Base-by-base conservation (phyloP, 1,284 basidiomycete species). In the Apiotrichum porosum region DNA sequence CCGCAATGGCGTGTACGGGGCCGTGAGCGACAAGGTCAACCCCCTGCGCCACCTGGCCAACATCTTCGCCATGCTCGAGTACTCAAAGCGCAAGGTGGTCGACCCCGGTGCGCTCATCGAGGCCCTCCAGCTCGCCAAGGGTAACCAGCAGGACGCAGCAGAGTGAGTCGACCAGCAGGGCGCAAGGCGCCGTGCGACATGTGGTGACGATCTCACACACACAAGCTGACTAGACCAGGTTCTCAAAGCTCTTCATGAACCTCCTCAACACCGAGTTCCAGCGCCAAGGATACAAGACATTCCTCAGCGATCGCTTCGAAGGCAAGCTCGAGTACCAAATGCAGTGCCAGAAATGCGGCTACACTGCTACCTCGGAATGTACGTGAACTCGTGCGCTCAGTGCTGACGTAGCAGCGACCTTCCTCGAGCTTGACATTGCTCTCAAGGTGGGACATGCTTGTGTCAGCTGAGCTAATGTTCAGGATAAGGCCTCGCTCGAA, bases 91-190 rank as follows among this genome's bases (percentile, higher is more conserved):
- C 57, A 79, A 72, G 36, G 81, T 84, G 0, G 90, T 85, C 64
- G 89, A 94, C 68, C 91, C 92, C 0, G 75, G 77, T 9, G 84
- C 83, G 51, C 78, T 95, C 22, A 84, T 92, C 10, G 84, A 91
- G 62, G 86, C 87, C 56, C 74, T 95, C 44, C 80, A 83, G 51
- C 75, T 95, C 33, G 80, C 84, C 32, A 83, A 83, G 10, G 79
- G 82, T 1, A 85, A 91, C 64, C 91, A 95, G 64, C 91, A 95
- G 73, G 91, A 95, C 75, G 91, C 91, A 26, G 88, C 91, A 69
- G 91, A 95, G 88, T 92, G 61, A 52, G 81, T 74, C 10, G n/a
- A 28, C 8, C n/a, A n/a, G n/a, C n/a, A n/a, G n/a, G n/a, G n/a
- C n/a, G n/a, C n/a, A n/a, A n/a, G n/a, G n/a, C n/a, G n/a, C n/a